These are phyloP conservation scores for Daldinia concentrica DNA, from an alignment of 495 filamentous ascomycete genomes.

Conservation along the genomic window DNA sequence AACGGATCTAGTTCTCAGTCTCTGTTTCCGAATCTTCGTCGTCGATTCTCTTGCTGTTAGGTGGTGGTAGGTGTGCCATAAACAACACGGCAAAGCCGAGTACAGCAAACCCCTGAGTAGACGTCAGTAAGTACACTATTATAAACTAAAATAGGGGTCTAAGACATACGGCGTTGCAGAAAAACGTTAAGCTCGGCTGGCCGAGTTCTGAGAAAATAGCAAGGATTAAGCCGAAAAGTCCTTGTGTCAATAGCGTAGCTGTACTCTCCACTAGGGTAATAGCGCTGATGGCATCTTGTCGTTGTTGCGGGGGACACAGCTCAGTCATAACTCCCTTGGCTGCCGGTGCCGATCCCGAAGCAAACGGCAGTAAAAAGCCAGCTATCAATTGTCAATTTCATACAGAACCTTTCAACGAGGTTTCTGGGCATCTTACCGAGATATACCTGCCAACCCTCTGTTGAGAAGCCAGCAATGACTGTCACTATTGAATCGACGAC, in stretches of 20 bases:
- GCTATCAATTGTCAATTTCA: constrained; percentile 39
- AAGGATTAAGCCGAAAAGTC: constrained; percentile 64
- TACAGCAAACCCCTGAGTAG: constrained; percentile 53
- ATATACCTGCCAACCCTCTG: constrained; percentile 64
- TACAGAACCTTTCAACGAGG: neutral
- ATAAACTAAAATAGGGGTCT: neutral
- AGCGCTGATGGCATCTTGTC: constrained; percentile 64
- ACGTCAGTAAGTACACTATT: neutral
- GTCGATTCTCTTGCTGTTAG: constrained; percentile 53
- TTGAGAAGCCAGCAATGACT: constrained; percentile 59
- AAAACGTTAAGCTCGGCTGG: constrained; percentile 61
- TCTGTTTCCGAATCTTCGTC: constrained; percentile 41
- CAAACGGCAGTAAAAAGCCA: constrained; percentile 61
- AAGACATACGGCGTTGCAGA: constrained; percentile 61
- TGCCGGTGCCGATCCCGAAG: constrained; percentile 63
- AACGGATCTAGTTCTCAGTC: constrained; percentile 9
- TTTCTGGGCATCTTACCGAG: constrained; percentile 45
- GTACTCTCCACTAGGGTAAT: constrained; percentile 66
- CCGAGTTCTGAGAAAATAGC: constrained; percentile 59
- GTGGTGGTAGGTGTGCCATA: constrained; percentile 58
- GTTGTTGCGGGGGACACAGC: constrained; percentile 57
- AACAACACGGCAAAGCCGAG: constrained; percentile 58
- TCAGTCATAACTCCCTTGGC: constrained; percentile 68
- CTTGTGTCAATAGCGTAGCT: constrained; percentile 60
- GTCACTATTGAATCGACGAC: constrained; percentile 63